Percentiles rank a stretch among this genome's conserved stretches.
Evolutionary conservation across 1,284 basidiomycete species (phyloP).

Genomic region (Ganoderma boninense): DNA sequence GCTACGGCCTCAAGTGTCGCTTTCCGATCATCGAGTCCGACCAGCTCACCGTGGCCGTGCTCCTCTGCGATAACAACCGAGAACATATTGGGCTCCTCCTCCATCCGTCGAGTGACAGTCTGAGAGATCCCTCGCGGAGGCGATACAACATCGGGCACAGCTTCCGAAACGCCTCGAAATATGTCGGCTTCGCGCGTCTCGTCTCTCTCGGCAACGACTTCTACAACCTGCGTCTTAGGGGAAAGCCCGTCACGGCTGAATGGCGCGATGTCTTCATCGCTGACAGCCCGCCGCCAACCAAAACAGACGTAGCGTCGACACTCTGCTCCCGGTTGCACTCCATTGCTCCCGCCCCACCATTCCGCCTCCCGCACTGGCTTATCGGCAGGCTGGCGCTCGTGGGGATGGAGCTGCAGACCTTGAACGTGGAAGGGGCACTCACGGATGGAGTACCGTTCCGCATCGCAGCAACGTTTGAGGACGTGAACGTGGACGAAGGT

Average conservation of each 20-base stretch:
- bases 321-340: background rate
- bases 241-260: conserved; percentile 7
- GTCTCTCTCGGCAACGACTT: conserved; percentile 10
- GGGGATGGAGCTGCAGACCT: background rate
- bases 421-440: too few species aligned
- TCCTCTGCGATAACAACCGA: background rate
- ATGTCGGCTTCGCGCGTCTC: background rate
- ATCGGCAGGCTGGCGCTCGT: background rate
- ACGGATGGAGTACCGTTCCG: background rate
- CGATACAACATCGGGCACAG: background rate
- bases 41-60: conserved; percentile 6
- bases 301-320: background rate
- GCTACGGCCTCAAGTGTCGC: conserved; percentile 10
- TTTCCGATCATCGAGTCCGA: conserved; percentile 10
- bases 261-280: conserved; percentile 17
- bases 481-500: background rate
- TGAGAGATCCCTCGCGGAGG: background rate
- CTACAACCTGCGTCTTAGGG: conserved; percentile 6
- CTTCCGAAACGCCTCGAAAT: too few species aligned
- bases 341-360: conserved; percentile 4
- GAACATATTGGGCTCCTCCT: conserved; percentile 14
- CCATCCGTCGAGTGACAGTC: background rate
- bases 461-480: background rate
- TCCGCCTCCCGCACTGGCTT: conserved; percentile 11
- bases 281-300: background rate